Conservation (phyloP, 1,284 basidiomycete species). For the Vanrija sp. region DNA sequence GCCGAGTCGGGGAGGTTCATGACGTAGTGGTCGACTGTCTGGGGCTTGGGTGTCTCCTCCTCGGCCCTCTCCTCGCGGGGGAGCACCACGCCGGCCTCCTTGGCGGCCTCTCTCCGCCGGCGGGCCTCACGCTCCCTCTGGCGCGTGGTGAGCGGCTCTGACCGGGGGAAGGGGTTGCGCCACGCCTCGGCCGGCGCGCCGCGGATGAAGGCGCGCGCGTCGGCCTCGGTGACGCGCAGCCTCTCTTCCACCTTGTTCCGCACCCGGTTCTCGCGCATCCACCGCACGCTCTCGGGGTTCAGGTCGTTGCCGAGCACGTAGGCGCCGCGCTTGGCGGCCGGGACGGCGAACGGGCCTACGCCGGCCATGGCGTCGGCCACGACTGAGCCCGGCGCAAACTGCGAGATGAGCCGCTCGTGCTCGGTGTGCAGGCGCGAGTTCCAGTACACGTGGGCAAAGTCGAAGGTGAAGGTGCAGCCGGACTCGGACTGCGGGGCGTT, state of each 20-base stretch:
- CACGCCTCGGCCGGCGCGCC: constrained; percentile 56
- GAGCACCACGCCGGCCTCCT: background rate
- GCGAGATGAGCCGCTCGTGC: constrained; percentile 77
- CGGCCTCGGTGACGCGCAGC: constrained; percentile 68
- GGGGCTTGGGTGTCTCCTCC: constrained; percentile 25
- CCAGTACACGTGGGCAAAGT: constrained; percentile 96
- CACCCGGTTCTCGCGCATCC: constrained; percentile 66
- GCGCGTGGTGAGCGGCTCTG: constrained; percentile 6
- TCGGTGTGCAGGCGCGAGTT: constrained; percentile 92
- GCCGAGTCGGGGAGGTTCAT: constrained; percentile 97
- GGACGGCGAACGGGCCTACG: constrained; percentile 93
- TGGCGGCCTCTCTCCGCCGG: constrained; percentile 6
- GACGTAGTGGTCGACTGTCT: constrained; percentile 76
- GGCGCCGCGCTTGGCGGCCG: constrained; percentile 84
- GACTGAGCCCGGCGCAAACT: constrained; percentile 63
- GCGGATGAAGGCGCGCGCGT: constrained; percentile 80
- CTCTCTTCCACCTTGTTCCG: constrained; percentile 67
- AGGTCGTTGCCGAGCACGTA: constrained; percentile 89
- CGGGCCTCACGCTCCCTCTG: constrained; percentile 27
- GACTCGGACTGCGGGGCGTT: constrained; percentile 62
- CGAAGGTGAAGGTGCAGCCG: constrained; percentile 83
- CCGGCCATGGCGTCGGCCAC: constrained; percentile 94
- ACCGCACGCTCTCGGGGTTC: constrained; percentile 81
- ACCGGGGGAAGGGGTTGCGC: constrained; percentile 61
- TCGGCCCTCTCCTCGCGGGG: background rate